phyloP scores from a whole-genome alignment of 345 rosid species.

The Hirschfeldia incana region DNA sequence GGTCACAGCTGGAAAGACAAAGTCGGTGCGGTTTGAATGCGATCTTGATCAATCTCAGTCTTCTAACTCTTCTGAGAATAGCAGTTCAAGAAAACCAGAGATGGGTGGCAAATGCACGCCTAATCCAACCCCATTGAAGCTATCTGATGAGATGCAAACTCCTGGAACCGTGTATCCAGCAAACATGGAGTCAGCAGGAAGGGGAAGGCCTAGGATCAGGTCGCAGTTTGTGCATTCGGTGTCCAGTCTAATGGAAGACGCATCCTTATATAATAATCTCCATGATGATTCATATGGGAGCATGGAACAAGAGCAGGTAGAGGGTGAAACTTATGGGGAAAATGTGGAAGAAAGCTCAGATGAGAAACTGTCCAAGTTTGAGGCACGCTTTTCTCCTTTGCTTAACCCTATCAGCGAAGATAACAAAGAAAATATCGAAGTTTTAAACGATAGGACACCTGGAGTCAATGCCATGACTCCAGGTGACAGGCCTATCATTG shows the following conservation, averaged over 20 bases:
- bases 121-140: conserved; percentile 77
- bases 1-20: conserved; percentile 51
- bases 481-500: conserved; percentile 84
- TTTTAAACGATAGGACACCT: conserved; percentile 17
- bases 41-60: conserved; percentile 52
- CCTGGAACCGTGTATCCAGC: conserved; percentile 87
- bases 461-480: conserved; percentile 48
- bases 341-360: not conserved
- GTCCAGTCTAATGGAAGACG: conserved; percentile 46
- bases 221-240: conserved; percentile 76
- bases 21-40: conserved; percentile 74
- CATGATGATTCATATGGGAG: not conserved
- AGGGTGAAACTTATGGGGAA: not conserved
- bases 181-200: conserved; percentile 44
- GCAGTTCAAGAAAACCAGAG: conserved; percentile 42
- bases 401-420: conserved; percentile 16
- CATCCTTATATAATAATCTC: conserved; percentile 51
- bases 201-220: conserved; percentile 62
- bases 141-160: conserved; percentile 94
- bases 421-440: conserved; percentile 7
- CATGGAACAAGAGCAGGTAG: not conserved
- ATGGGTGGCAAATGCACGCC: conserved; percentile 48
- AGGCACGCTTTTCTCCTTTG: conserved; percentile 58
- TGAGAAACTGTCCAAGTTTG: conserved; percentile 32
- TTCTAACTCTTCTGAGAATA: conserved; percentile 45